Base-by-base conservation (phyloP, 495 filamentous ascomycete species). In the Penicillium riverlandense region DNA sequence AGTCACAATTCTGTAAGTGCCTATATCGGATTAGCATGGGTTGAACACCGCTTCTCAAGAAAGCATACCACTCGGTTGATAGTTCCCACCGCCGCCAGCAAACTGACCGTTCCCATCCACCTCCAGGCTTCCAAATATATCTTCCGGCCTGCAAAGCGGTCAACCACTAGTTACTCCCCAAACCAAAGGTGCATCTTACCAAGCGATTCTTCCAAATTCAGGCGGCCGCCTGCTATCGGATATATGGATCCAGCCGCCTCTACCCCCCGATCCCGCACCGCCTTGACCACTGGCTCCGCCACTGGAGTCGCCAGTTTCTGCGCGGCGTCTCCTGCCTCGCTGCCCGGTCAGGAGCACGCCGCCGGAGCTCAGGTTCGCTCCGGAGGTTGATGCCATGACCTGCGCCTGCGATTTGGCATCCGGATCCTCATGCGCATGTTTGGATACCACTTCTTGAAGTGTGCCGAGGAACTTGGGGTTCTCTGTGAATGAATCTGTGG, bases 111-210 rank as follows among this genome's bases (percentile, higher is more conserved):
- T 49, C 4, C 74, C 77, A 70, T 95, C 83, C 8, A 95, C 86
- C 58, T 92, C 84, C 38, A 96, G 72, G 55, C 90, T 96, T 29
- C 91, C 91, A 55, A 97, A 83, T 44, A 97, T 97, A 67, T 97
- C 88, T 63, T 95, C 90, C 0, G 80, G 79, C 73, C 76, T 72
- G 32, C 43, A 37, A 6, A 42, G 12, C 5, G 29, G 38, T 65
- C 34, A 65, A 59, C 13, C 13, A 35, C 11, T 42, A 6, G 8
- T 16, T 32, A n/a, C 12, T 11, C 22, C 14, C 7, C 8, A 37
- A n/a, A 29, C 36, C 37, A 4, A 11, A n/a, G 11, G 11, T 10
- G 14, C 30, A 33, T 14, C 52, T 40, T 49, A 72, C 77, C 85
- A 86, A 37, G 91, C 86, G 54, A 96, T 95, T 40, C 92, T 64